Percentiles rank a stretch among this genome's conserved stretches.
Conservation (phyloP, 768 basidiomycete genomes). For the Lyophyllum semitale region DNA sequence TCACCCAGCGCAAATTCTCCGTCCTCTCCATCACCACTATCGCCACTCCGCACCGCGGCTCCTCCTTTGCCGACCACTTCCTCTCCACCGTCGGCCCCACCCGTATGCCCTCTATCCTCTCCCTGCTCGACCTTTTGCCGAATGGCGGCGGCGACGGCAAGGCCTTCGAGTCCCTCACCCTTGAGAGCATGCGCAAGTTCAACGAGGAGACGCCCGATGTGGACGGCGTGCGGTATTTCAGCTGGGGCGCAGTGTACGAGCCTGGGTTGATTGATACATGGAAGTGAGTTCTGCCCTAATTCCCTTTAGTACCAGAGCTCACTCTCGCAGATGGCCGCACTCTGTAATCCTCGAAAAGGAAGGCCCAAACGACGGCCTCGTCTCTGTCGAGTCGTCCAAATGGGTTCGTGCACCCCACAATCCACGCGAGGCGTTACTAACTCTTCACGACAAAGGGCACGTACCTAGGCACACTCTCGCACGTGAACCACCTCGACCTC, state of each 20-base stretch:
- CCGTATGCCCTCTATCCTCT: constrained; percentile 69
- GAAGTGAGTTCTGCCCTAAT: constrained; percentile 45
- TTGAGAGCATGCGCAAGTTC: constrained; percentile 84
- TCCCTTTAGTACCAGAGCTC: neutral
- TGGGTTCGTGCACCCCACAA: constrained; percentile 54
- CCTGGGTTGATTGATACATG: constrained; percentile 92
- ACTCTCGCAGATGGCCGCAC: constrained; percentile 60
- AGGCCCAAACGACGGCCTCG: constrained; percentile 93
- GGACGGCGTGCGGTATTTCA: constrained; percentile 82
- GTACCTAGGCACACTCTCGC: constrained; percentile 88
- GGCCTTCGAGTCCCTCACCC: constrained; percentile 87
- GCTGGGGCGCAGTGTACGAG: constrained; percentile 91
- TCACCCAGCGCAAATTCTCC: constrained; percentile 74
- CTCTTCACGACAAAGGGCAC: constrained; percentile 58
- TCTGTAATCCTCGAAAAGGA: constrained; percentile 82
- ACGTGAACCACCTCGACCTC: constrained; percentile 90
- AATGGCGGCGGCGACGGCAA: constrained; percentile 94
- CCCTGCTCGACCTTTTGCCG: constrained; percentile 80
- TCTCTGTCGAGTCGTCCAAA: constrained; percentile 82
- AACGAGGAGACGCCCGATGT: constrained; percentile 86
- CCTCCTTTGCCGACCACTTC: constrained; percentile 91
- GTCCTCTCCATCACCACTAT: constrained; percentile 92
- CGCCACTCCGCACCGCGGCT: constrained; percentile 93
- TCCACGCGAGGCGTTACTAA: neutral
- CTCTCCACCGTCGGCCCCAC: constrained; percentile 67